phyloP scores from a whole-genome alignment of 176 grass and related monocot genomes.

The Stipa capillata region DNA sequence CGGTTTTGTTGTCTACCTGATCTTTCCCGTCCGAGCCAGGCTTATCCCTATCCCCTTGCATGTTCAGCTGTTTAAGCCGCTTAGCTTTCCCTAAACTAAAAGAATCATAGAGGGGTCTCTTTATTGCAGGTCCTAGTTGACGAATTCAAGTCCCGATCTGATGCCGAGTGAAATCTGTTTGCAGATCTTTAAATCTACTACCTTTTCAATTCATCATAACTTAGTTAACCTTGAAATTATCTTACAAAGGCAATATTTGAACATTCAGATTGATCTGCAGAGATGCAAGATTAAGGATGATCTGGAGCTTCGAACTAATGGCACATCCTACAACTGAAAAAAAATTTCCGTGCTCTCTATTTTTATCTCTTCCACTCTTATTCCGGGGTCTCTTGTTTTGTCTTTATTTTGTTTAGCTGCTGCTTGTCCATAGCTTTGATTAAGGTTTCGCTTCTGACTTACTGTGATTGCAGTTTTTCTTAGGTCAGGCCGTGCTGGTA shows the following conservation, averaged over 20 bases:
- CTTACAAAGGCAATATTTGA: not conserved
- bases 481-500: too few species aligned
- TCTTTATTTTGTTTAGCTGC: too few species aligned
- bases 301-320: not conserved
- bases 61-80: not conserved
- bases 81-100: too few species aligned
- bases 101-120: not conserved
- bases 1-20: not conserved
- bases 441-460: too few species aligned
- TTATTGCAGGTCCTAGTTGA: not conserved
- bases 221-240: not conserved
- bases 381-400: not conserved
- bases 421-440: too few species aligned
- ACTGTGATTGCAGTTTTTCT: too few species aligned
- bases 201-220: not conserved
- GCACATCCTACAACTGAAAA: not conserved
- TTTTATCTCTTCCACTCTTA: not conserved
- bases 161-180: not conserved
- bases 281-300: not conserved
- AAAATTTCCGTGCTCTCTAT: not conserved
- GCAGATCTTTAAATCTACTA: not conserved
- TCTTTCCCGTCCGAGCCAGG: too few species aligned
- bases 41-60: not conserved
- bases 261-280: not conserved
- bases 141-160: not conserved